Percentiles rank a stretch among this genome's conserved stretches.
These are phyloP conservation scores for Lactifluus hygrophoroides DNA, from an alignment of 768 basidiomycete genomes.

Conservation along the genomic window DNA sequence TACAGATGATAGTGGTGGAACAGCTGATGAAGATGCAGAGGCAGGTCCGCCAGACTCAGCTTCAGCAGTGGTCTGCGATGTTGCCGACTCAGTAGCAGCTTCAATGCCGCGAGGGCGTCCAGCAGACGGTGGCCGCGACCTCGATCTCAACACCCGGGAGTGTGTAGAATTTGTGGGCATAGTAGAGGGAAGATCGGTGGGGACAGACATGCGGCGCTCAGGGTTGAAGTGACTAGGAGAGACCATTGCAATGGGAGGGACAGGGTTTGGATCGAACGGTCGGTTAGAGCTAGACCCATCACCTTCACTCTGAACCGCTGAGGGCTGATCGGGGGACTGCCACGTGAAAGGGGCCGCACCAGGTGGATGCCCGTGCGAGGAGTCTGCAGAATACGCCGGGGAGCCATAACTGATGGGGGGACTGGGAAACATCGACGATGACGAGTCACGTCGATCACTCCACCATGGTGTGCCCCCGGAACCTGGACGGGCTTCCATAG, in stretches of 20 bases:
- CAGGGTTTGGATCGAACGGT: conserved; percentile 39
- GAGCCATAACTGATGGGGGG: conserved; percentile 43
- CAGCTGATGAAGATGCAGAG: conserved; percentile 13
- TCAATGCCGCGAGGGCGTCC: conserved; percentile 33
- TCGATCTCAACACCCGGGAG: conserved; percentile 48
- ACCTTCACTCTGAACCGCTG: conserved; percentile 25
- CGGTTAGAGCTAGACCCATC: conserved; percentile 28
- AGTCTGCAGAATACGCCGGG: conserved; percentile 54
- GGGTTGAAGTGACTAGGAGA: conserved; percentile 49
- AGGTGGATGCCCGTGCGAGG: conserved; percentile 54
- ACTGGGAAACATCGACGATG: conserved; percentile 61
- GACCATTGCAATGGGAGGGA: conserved; percentile 35
- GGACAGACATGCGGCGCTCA: conserved; percentile 74
- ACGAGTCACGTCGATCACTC: conserved; percentile 65
- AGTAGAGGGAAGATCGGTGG: conserved; percentile 36
- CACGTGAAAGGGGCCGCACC: conserved; percentile 66
- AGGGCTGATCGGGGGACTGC: conserved; percentile 34
- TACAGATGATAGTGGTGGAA: conserved; percentile 34
- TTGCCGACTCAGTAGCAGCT: conserved; percentile 28
- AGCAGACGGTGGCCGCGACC: conserved; percentile 28
- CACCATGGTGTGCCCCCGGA: conserved; percentile 40
- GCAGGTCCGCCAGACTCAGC: conserved; percentile 19
- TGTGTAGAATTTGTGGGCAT: conserved; percentile 37
- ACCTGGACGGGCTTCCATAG: conserved; percentile 52
- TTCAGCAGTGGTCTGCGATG: conserved; percentile 19